phyloP scores from a whole-genome alignment of 2,329 filamentous ascomycete species.

The Aurifilum marmelostoma region DNA sequence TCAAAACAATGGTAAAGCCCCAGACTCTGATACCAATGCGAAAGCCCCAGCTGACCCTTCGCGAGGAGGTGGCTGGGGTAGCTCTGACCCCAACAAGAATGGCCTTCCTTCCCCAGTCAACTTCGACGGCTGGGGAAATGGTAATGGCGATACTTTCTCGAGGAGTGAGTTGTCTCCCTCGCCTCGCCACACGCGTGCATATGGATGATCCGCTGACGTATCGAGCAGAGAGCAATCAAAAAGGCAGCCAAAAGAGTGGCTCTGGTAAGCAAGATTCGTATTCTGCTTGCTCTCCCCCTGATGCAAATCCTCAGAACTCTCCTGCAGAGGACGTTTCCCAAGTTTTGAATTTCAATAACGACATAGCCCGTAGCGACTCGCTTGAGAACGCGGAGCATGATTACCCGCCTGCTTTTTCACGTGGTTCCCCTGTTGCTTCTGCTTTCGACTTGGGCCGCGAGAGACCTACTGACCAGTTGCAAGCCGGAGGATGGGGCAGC shows the following conservation, averaged over 20 bases:
- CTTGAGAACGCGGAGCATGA: too few relatives aligned
- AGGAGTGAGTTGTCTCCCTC: constrained; percentile 6
- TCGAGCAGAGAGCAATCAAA: constrained; percentile 13
- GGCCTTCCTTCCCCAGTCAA: constrained; percentile 1
- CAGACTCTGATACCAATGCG: not conserved
- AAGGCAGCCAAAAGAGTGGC: constrained; percentile 14
- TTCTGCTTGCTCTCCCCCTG: not conserved
- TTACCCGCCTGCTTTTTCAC: not conserved
- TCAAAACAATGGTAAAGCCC: not conserved
- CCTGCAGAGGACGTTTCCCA: not conserved
- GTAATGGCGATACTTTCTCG: constrained; percentile 2
- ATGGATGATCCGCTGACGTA: not conserved
- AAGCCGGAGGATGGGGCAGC: constrained; percentile 2
- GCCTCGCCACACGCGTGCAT: not conserved
- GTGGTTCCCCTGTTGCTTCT: not conserved
- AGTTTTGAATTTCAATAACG: not conserved
- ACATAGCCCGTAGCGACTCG: not conserved
- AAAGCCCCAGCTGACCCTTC: constrained; percentile 8
- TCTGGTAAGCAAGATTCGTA: constrained; percentile 14
- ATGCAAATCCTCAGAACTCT: not conserved
- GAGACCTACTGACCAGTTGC: not conserved
- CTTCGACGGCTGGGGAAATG: constrained; percentile 3
- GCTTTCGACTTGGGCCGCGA: not conserved
- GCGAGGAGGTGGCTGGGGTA: constrained; percentile 8
- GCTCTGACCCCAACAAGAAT: not conserved